phyloP scores from a whole-genome alignment of 305 asterid genomes.

The Nicotiana rustica region DNA sequence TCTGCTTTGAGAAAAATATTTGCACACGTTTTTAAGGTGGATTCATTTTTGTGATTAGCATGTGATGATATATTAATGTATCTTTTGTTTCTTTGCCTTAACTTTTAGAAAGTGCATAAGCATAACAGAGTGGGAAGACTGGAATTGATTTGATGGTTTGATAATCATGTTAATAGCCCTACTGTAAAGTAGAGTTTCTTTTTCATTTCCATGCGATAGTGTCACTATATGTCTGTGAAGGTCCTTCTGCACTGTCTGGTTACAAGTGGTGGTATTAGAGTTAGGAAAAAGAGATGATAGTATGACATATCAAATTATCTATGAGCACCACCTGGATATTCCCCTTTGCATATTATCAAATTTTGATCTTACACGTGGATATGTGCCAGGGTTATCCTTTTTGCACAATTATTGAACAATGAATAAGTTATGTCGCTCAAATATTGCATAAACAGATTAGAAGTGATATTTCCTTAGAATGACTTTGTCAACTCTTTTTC shows the following conservation, averaged over 20 bases:
- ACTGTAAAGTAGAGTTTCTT: neutral
- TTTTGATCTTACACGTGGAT: neutral
- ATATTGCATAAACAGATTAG: neutral
- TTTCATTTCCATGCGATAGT: neutral
- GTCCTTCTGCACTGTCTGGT: neutral
- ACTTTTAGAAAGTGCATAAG: neutral
- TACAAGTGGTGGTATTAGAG: neutral
- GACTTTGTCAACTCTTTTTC: neutral
- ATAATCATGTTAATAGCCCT: neutral
- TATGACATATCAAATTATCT: neutral
- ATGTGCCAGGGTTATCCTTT: neutral
- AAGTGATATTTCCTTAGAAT: neutral
- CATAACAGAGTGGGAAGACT: neutral
- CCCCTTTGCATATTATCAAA: conserved; percentile 2
- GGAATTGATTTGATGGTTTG: neutral
- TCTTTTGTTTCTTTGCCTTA: conserved; percentile 8
- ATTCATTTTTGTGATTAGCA: neutral
- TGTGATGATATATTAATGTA: neutral
- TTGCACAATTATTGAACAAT: neutral
- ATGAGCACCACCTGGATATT: neutral
- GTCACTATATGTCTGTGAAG: neutral
- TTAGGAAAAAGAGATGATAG: neutral
- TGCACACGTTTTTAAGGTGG: neutral
- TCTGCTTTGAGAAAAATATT: neutral
- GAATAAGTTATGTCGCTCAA: neutral